These are phyloP conservation scores for Truncatella angustata DNA, from an alignment of 2,329 filamentous ascomycete species.

Conservation along the genomic window DNA sequence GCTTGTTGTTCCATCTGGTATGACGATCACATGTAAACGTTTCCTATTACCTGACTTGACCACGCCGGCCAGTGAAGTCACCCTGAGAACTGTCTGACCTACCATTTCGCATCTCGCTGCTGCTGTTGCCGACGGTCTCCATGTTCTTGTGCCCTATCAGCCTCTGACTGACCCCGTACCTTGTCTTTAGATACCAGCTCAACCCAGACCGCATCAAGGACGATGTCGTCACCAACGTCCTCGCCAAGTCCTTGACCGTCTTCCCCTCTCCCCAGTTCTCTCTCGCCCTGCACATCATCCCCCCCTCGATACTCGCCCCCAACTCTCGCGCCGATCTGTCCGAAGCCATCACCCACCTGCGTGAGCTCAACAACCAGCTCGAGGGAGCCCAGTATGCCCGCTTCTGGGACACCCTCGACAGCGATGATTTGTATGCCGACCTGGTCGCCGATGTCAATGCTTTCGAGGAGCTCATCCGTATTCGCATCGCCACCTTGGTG, in stretches of 20 bases:
- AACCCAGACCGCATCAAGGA: slow-evolving; percentile 97
- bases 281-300: slow-evolving; percentile 90
- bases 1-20: slow-evolving; percentile 24
- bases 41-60: slow-evolving; percentile 94
- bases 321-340: slow-evolving; percentile 66
- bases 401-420: slow-evolving; percentile 93
- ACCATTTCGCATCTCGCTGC: background rate
- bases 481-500: slow-evolving; percentile 85
- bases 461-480: slow-evolving; percentile 91
- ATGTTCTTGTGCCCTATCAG: too few species aligned
- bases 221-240: slow-evolving; percentile 97
- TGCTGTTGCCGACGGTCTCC: too few species aligned
- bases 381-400: slow-evolving; percentile 84
- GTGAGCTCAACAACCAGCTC: slow-evolving; percentile 79
- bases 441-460: slow-evolving; percentile 90
- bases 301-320: slow-evolving; percentile 72
- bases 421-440: slow-evolving; percentile 93
- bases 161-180: too few species aligned
- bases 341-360: slow-evolving; percentile 88
- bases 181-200: slow-evolving; percentile 99
- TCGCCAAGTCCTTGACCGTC: slow-evolving; percentile 95
- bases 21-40: slow-evolving; percentile 86
- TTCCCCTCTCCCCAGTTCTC: slow-evolving; percentile 96
- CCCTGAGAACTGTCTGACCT: slow-evolving; percentile 75
- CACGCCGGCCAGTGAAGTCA: slow-evolving; percentile 63